Conservation (phyloP, 495 filamentous ascomycete species). For the Aspergillus haitiensis region DNA sequence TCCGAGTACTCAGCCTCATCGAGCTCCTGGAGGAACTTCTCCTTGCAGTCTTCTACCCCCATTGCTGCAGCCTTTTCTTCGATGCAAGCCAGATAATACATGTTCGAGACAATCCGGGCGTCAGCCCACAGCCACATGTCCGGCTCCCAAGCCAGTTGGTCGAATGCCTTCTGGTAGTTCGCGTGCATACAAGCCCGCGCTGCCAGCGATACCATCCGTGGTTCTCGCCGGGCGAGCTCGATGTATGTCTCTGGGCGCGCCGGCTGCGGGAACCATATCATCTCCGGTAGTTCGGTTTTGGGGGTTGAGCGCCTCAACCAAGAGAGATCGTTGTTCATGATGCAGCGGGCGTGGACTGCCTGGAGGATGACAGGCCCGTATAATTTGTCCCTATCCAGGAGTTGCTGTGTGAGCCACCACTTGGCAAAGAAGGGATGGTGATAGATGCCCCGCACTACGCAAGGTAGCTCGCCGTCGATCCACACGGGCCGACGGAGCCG, state of each 20-base stretch:
- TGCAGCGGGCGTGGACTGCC: constrained; percentile 7
- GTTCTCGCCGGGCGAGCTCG: constrained; percentile 7
- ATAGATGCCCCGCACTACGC: constrained; percentile 27
- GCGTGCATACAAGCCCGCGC: constrained; percentile 12
- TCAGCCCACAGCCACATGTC: not conserved
- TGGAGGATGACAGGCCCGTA: not conserved
- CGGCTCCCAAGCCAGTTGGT: not conserved
- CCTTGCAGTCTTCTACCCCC: not conserved
- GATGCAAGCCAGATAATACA: not conserved
- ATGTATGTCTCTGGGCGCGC: not conserved
- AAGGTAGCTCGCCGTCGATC: constrained; percentile 17
- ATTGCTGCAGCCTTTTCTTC: not conserved
- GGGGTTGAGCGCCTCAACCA: not conserved
- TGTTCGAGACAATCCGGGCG: not conserved
- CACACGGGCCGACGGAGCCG: constrained; percentile 20
- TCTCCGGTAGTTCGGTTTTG: not conserved
- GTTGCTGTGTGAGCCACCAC: constrained; percentile 23
- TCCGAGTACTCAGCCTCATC: not conserved
- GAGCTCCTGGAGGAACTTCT: not conserved
- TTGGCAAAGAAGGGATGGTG: constrained; percentile 27
- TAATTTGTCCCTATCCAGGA: not conserved
- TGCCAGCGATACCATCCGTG: not conserved
- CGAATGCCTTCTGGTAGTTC: constrained; percentile 1
- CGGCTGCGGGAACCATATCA: constrained; percentile 6
- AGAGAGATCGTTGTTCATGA: constrained; percentile 17